These are phyloP conservation scores for Crucibulum laeve DNA, from an alignment of 768 basidiomycete species.

Conservation along the genomic window DNA sequence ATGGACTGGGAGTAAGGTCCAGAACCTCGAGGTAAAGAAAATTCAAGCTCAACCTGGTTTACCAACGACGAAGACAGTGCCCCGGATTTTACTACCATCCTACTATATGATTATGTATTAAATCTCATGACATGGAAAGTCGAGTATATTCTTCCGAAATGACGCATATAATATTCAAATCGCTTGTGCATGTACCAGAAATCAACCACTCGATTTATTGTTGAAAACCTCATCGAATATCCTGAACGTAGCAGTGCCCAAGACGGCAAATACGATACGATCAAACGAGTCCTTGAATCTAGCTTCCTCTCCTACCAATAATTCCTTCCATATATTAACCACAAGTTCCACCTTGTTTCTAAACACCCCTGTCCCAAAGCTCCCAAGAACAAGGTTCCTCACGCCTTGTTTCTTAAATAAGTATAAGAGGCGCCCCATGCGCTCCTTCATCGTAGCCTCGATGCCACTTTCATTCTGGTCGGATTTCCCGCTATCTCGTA, in stretches of 20 bases:
- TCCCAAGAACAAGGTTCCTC: conserved; percentile 60
- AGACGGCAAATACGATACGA: conserved; percentile 60
- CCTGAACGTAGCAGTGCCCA: conserved; percentile 17
- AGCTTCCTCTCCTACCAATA: conserved; percentile 42
- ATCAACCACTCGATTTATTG: too few species aligned
- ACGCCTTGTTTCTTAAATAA: conserved; percentile 59
- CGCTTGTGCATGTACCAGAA: too few species aligned
- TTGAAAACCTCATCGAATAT: conserved; percentile 17
- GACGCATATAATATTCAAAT: too few species aligned
- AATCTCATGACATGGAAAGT: too few species aligned
- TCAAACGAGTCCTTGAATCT: conserved; percentile 56
- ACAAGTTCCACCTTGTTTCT: conserved; percentile 53
- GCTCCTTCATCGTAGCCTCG: conserved; percentile 52
- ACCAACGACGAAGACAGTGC: too few species aligned
- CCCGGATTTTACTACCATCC: too few species aligned
- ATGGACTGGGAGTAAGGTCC: too few species aligned
- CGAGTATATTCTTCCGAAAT: too few species aligned
- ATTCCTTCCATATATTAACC: conserved; percentile 59
- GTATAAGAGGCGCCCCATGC: conserved; percentile 63
- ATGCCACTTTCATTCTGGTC: conserved; percentile 19
- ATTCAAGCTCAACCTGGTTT: too few species aligned
- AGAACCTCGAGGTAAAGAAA: too few species aligned
- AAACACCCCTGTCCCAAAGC: conserved; percentile 76
- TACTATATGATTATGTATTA: too few species aligned
- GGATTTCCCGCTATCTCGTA: conserved; percentile 7